Conservation (phyloP, 1,284 basidiomycete genomes). For the Paramarasmius palmivorus region DNA sequence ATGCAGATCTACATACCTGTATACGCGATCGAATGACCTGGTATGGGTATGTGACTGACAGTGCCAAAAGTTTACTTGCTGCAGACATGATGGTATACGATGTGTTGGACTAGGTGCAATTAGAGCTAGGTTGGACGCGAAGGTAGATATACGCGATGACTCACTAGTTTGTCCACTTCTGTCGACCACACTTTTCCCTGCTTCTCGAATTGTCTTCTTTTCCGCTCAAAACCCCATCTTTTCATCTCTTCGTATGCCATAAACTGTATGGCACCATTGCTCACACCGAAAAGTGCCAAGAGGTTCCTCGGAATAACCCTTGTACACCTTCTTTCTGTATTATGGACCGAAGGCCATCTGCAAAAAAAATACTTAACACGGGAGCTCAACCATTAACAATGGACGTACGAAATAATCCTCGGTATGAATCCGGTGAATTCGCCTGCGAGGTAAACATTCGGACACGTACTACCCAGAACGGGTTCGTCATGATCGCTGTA, state of each 20-base stretch:
- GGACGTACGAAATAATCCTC: constrained; percentile 76
- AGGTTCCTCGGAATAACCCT: constrained; percentile 88
- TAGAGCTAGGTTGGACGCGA: background rate
- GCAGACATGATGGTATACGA: constrained; percentile 95
- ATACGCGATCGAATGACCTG: constrained; percentile 95
- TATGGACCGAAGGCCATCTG: constrained; percentile 80
- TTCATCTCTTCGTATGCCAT: constrained; percentile 98
- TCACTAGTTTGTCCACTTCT: constrained; percentile 82
- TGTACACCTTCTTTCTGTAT: constrained; percentile 72
- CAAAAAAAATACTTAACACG: too few species aligned
- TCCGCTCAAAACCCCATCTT: constrained; percentile 80
- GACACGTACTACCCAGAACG: constrained; percentile 98
- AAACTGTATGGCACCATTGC: constrained; percentile 96
- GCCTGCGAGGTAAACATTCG: constrained; percentile 90
- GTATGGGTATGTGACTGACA: constrained; percentile 92
- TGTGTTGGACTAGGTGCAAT: constrained; percentile 71
- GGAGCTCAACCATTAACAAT: constrained; percentile 11
- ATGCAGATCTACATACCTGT: constrained; percentile 58
- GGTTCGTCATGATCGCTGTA: constrained; percentile 95
- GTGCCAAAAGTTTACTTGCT: constrained; percentile 84
- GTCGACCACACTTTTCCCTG: constrained; percentile 67
- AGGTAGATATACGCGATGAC: constrained; percentile 26
- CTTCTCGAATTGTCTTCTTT: constrained; percentile 57
- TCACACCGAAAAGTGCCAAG: constrained; percentile 92
- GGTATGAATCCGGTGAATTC: constrained; percentile 70